Conservation (phyloP, 805 yeast genomes). For the Candida montana region DNA sequence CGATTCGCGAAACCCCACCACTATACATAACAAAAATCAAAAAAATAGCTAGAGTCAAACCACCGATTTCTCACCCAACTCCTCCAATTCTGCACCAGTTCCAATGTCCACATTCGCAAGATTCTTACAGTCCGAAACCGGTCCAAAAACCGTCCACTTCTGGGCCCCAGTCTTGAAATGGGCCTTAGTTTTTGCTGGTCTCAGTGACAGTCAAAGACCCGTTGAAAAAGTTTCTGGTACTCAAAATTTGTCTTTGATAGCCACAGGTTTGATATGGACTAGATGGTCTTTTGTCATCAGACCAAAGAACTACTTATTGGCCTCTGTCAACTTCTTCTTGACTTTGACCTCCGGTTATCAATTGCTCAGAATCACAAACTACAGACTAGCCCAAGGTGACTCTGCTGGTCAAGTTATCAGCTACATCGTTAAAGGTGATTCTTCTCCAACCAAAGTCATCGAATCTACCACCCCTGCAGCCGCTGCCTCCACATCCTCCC, state of each 20-base stretch:
- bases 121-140: conserved; percentile 81
- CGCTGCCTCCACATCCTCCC: not conserved
- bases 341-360: conserved; percentile 89
- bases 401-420: conserved; percentile 46
- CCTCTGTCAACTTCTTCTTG: conserved; percentile 89
- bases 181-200: conserved; percentile 89
- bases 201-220: conserved; percentile 82
- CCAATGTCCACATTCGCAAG: conserved; percentile 53
- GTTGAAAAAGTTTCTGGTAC: conserved; percentile 89
- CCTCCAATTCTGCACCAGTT: not conserved
- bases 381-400: conserved; percentile 64
- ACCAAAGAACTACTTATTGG: conserved; percentile 83
- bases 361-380: conserved; percentile 61
- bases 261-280: conserved; percentile 96
- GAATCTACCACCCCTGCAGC: conserved; percentile 1
- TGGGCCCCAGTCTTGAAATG: conserved; percentile 58
- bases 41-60: not conserved
- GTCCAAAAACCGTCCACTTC: conserved; percentile 95
- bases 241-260: conserved; percentile 64
- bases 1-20: conserved; percentile 1
- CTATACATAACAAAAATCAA: not conserved
- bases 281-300: conserved; percentile 94
- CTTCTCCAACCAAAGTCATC: conserved; percentile 1
- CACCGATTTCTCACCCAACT: not conserved
- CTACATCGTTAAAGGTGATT: conserved; percentile 30